Percentiles rank a stretch among this genome's conserved stretches.
Evolutionary conservation across 2,329 filamentous ascomycete species (phyloP).

Genomic region (Fusarium redolens): DNA sequence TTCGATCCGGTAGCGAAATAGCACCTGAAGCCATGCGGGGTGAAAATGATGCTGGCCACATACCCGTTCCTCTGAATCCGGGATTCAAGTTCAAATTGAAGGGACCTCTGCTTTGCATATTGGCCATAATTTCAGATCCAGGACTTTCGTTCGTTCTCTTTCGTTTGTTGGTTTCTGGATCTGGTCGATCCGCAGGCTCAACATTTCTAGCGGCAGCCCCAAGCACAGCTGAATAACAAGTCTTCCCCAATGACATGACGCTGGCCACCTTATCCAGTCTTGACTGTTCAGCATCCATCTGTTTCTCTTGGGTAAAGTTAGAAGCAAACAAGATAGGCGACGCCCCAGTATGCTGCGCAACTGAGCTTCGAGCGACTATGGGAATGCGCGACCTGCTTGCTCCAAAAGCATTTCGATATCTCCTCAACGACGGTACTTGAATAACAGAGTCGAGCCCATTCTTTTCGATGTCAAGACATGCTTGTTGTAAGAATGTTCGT

Average conservation of each 20-base stretch:
- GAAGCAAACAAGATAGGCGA: conserved; percentile 51
- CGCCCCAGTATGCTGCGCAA: conserved; percentile 55
- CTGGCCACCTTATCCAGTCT: conserved; percentile 5
- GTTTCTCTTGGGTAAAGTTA: conserved; percentile 1
- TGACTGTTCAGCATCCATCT: conserved; percentile 12
- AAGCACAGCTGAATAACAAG: conserved; percentile 50
- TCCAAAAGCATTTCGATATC: conserved; percentile 47
- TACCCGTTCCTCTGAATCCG: conserved; percentile 3
- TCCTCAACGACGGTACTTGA: conserved; percentile 51
- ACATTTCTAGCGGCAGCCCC: conserved; percentile 50
- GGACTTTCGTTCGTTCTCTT: conserved; percentile 47
- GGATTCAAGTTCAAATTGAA: conserved; percentile 6
- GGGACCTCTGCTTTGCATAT: not conserved
- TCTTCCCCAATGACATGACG: conserved; percentile 20
- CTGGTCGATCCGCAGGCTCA: conserved; percentile 12
- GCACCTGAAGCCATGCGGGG: conserved; percentile 10
- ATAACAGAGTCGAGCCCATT: conserved; percentile 55
- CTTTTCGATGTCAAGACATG: conserved; percentile 81
- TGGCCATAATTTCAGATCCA: conserved; percentile 30
- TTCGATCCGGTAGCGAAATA: conserved; percentile 48
- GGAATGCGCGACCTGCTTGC: conserved; percentile 56
- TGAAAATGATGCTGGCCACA: conserved; percentile 19
- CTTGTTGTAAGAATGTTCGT: conserved; percentile 84
- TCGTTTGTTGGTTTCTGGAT: conserved; percentile 47
- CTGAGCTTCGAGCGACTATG: conserved; percentile 58